Conservation (phyloP, 768 basidiomycete species). For the Gymnopilus junonius region DNA sequence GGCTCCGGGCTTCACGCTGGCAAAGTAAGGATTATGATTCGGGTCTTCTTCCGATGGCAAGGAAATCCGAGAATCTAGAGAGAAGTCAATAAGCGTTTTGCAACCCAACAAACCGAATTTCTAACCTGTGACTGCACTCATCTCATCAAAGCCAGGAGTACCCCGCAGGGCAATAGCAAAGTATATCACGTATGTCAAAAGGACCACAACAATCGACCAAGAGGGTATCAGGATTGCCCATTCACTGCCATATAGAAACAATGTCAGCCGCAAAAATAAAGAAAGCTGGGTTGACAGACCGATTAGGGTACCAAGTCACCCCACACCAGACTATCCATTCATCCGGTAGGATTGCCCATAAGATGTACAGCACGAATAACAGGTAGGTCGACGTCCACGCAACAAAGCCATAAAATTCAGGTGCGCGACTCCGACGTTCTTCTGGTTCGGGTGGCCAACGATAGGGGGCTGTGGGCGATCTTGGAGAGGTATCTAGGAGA, state of each 20-base stretch:
- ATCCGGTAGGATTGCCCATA: conserved; percentile 85
- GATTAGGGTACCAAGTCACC: conserved; percentile 86
- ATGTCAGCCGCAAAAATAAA: not conserved
- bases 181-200: conserved; percentile 80
- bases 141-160: conserved; percentile 73
- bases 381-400: conserved; percentile 81
- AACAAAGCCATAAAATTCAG: conserved; percentile 92
- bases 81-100: conserved; percentile 6
- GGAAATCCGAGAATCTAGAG: conserved; percentile 61
- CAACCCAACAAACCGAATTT: conserved; percentile 6
- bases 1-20: conserved; percentile 46
- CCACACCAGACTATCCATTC: conserved; percentile 67
- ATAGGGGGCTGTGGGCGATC: conserved; percentile 29
- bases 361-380: conserved; percentile 67
- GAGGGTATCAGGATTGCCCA: conserved; percentile 86
- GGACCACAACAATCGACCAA: conserved; percentile 69
- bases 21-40: conserved; percentile 51
- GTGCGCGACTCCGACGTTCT: conserved; percentile 65
- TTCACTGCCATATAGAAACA: conserved; percentile 52
- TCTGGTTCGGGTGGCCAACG: conserved; percentile 31
- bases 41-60: conserved; percentile 42
- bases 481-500: conserved; percentile 24
- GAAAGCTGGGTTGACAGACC: conserved; percentile 48
- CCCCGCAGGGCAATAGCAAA: conserved; percentile 72
- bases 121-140: conserved; percentile 70